A percentile compares a stretch with the other conserved stretches of the same genome.
phyloP scores from a whole-genome alignment of 305 asterid species.

The Ajuga reptans region DNA sequence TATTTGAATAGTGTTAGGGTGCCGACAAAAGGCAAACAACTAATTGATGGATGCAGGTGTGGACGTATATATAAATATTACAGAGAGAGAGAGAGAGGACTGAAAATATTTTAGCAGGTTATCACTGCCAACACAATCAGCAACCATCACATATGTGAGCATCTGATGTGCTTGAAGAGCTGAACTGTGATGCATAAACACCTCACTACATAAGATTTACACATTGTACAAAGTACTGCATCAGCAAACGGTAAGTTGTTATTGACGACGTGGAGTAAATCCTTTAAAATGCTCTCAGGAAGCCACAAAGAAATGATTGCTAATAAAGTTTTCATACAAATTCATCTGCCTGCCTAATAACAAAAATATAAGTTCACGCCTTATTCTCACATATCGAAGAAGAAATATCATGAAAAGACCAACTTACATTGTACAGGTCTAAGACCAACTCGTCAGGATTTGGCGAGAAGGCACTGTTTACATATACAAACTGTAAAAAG shows the following conservation, averaged over 20 bases:
- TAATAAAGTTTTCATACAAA: background rate
- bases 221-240: background rate
- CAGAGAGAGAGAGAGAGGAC: background rate
- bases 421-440: slow-evolving; percentile 60
- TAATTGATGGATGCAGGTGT: background rate
- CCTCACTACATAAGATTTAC: background rate
- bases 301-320: background rate
- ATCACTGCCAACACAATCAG: background rate
- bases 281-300: background rate
- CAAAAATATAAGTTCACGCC: background rate
- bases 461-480: slow-evolving; percentile 90
- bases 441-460: slow-evolving; percentile 69
- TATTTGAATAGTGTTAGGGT: background rate
- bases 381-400: background rate
- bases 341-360: background rate
- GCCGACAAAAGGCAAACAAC: background rate
- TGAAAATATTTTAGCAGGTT: background rate
- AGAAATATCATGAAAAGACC: background rate
- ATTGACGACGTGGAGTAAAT: background rate
- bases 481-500: slow-evolving; percentile 68
- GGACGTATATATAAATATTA: too few species aligned
- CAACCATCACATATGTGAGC: background rate
- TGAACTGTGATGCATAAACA: background rate
- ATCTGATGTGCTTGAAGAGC: background rate
- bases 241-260: background rate